Percentiles rank a stretch among this genome's conserved stretches.
phyloP scores from a whole-genome alignment of 768 basidiomycete genomes.

The Macrocybe gigantea region DNA sequence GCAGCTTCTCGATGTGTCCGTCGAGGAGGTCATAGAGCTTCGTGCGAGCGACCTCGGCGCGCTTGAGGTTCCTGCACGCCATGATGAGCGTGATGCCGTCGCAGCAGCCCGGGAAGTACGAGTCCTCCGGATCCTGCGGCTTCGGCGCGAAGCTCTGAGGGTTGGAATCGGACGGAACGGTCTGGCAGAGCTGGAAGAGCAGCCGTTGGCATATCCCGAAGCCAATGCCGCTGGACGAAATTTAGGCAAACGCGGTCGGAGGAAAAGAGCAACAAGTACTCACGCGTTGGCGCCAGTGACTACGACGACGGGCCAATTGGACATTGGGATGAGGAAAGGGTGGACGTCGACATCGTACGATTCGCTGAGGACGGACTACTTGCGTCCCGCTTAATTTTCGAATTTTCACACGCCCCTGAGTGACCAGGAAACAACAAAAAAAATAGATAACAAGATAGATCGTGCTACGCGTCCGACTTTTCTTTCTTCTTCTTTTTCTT shows the following conservation, averaged over 20 bases:
- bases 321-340: conserved; percentile 18
- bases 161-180: conserved; percentile 42
- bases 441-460: conserved; percentile 14
- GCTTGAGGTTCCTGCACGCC: conserved; percentile 67
- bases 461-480: conserved; percentile 34
- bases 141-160: conserved; percentile 32
- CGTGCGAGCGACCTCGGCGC: conserved; percentile 57
- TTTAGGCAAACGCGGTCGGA: background rate
- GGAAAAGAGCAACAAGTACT: conserved; percentile 8
- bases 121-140: background rate
- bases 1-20: conserved; percentile 36
- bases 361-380: background rate
- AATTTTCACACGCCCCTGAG: background rate
- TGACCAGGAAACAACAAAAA: conserved; percentile 9
- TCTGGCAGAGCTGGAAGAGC: conserved; percentile 56
- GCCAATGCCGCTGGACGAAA: conserved; percentile 62
- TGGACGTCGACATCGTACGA: conserved; percentile 12
- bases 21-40: conserved; percentile 52
- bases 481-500: conserved; percentile 60
- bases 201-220: conserved; percentile 81
- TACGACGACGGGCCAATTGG: conserved; percentile 42
- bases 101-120: conserved; percentile 16
- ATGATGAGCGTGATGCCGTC: conserved; percentile 68
- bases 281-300: conserved; percentile 73
- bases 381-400: no score